Evolutionary conservation across 192 early-diverging fungal genomes (phyloP).

Genomic region (Dissophora globulifera): DNA sequence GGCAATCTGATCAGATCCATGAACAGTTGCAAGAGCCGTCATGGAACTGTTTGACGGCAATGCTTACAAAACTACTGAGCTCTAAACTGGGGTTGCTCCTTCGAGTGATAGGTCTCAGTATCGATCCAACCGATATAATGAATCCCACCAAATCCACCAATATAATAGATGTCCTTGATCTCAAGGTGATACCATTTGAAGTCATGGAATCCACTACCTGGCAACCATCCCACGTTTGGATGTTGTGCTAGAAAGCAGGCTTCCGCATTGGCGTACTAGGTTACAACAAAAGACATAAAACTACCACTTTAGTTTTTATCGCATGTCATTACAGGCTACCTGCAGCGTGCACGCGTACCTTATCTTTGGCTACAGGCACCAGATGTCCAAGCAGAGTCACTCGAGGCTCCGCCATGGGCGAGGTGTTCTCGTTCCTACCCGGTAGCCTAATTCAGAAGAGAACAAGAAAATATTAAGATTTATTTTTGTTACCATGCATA

Average conservation of each 20-base stretch:
- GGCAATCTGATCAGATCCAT: too few relatives aligned
- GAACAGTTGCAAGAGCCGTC: too few relatives aligned
- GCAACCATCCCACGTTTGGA: conserved; percentile 48
- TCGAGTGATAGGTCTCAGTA: conserved; percentile 34
- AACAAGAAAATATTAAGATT: too few relatives aligned
- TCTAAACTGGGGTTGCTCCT: neutral
- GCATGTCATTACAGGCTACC: neutral
- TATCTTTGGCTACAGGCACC: conserved; percentile 15
- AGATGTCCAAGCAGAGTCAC: conserved; percentile 58
- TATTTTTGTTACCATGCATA: neutral
- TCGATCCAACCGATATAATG: conserved; percentile 68
- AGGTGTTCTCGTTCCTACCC: conserved; percentile 13
- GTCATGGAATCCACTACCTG: conserved; percentile 53
- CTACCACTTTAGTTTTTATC: too few relatives aligned
- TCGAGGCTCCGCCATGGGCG: conserved; percentile 57
- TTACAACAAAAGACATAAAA: neutral
- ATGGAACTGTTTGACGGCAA: neutral
- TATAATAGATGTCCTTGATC: conserved; percentile 58
- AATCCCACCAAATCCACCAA: conserved; percentile 64
- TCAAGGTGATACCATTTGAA: conserved; percentile 60
- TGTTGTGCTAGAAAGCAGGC: conserved; percentile 56
- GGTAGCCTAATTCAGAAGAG: conserved; percentile 20
- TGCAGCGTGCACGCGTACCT: conserved; percentile 8
- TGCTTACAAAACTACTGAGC: too few relatives aligned
- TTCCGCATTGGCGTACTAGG: conserved; percentile 35